Conservation (phyloP, 306 rosid genomes). For the Glycine tomentella region DNA sequence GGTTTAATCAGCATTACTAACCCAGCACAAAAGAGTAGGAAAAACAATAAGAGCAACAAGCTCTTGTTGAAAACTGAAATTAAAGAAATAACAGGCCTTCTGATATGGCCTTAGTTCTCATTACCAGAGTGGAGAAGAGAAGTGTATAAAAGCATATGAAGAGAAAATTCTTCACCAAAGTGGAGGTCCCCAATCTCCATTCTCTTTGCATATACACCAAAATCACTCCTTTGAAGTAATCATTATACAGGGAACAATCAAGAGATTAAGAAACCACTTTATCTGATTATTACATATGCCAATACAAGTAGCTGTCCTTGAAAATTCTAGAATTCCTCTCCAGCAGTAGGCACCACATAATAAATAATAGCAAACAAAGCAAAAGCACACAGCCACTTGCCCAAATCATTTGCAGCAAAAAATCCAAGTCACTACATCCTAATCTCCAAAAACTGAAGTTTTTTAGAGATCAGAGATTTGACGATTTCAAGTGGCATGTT, state of each 20-base stretch:
- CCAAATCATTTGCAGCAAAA: background rate
- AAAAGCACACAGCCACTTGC: background rate
- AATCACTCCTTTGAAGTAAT: constrained; percentile 6
- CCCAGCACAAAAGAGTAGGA: background rate
- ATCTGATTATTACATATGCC: background rate
- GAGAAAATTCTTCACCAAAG: background rate
- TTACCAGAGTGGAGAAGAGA: constrained; percentile 29
- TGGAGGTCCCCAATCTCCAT: background rate
- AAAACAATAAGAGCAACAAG: background rate
- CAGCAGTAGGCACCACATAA: constrained; percentile 9
- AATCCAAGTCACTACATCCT: background rate
- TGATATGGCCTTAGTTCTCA: constrained; percentile 19
- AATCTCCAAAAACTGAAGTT: background rate
- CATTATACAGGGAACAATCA: constrained; percentile 9
- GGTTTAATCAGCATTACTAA: background rate
- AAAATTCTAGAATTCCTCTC: constrained; percentile 31
- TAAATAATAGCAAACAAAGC: background rate
- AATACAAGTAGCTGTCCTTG: constrained; percentile 23
- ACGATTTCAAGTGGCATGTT: background rate
- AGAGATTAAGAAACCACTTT: background rate
- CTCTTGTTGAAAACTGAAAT: background rate
- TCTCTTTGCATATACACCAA: constrained; percentile 13
- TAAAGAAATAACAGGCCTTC: constrained; percentile 19
- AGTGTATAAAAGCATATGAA: background rate
- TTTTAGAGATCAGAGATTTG: background rate